Evolutionary conservation across 2,329 filamentous ascomycete species (phyloP), one percentile per base, ranked within the genome.

Genomic region (Colletotrichum sp.): DNA sequence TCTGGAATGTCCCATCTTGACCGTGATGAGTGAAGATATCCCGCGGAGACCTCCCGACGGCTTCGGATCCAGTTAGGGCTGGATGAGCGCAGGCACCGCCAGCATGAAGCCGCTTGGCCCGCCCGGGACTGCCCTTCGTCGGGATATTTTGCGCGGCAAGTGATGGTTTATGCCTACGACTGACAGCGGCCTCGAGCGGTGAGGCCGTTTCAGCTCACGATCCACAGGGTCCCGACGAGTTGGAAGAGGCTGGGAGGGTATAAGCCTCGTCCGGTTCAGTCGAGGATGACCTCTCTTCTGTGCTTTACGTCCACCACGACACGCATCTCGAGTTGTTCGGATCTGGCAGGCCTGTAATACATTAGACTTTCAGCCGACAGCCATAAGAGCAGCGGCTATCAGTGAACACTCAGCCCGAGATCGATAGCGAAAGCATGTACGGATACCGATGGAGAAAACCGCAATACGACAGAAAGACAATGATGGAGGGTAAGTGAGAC

Each of bases 171-270:
- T 38, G 64, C 57, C 43, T 21, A 36, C 5, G 57, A 21, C n/a
- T 72, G 34, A 61, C 34, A 64, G 21, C 43, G 48, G 64, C 64
- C 34, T 68, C 21, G 64, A 12, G 24, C 52, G 64, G 48, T 69
- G 58, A 74, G 58, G 18, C 16, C 65, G 74, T 73, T 73, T 75
- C 74, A 69, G 64, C 38, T 43, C 48, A 15, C n/a, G 34, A 58
- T 58, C 43, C 67, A 24, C 58, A 58, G 16, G n/a, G 67, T 48
- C 18, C 67, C 43, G 26, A 48, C 13, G 21, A 43, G 30, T 34
- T 60, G 26, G 43, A 21, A 34, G 68, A 32, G 30, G 26, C 32
- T 63, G 58, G 57, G 57, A 32, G 57, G 57, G 26, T 36, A 48
- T 70, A 48, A 24, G 52, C 21, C 8, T n/a, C 30, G 30, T 26